phyloP scores from a whole-genome alignment of 257 asterid genomes.

The Solanum pinnatisectum region DNA sequence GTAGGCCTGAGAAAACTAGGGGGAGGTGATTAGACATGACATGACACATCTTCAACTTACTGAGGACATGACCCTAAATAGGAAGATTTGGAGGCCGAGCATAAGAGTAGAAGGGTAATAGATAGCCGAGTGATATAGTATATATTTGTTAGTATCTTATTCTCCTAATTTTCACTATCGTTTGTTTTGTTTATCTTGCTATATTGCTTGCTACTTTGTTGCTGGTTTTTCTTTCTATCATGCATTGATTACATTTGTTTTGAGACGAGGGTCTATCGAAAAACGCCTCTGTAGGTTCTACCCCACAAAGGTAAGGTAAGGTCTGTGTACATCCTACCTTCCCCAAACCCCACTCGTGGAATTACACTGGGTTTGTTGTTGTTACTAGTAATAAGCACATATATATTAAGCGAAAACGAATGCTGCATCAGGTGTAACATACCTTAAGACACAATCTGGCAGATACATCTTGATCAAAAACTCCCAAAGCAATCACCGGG shows the following conservation, averaged over 20 bases:
- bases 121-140: neutral
- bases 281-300: neutral
- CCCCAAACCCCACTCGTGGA: neutral
- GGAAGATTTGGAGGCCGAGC: neutral
- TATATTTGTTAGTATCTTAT: neutral
- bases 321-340: neutral
- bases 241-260: neutral
- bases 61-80: neutral
- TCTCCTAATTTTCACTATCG: neutral
- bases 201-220: neutral
- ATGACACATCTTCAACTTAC: neutral
- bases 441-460: slow-evolving; percentile 81
- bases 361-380: neutral
- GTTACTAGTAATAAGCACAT: neutral
- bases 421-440: neutral
- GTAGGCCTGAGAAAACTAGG: neutral
- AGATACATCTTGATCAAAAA: slow-evolving; percentile 90
- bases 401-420: neutral
- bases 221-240: neutral
- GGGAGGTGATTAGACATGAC: neutral
- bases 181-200: neutral
- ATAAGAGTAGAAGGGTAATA: neutral
- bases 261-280: neutral
- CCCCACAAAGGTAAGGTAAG: neutral
- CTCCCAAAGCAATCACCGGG: slow-evolving; percentile 86